A percentile compares a stretch with the other conserved stretches of the same genome.
Evolutionary conservation across 78 protist species (phyloP).

Genomic region (Speleostelium caveatum): DNA sequence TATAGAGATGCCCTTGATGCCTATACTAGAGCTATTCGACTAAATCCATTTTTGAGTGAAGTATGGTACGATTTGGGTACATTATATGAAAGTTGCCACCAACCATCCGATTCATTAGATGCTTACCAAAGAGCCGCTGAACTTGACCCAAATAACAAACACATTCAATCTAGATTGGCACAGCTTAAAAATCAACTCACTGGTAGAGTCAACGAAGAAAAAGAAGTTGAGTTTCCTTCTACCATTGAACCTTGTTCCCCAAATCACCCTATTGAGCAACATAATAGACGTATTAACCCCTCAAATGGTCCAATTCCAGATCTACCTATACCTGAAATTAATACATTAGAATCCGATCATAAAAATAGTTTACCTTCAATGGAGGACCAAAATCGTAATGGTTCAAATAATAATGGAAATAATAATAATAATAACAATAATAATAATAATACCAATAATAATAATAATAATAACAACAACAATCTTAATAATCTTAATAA

Average conservation of each 20-base stretch:
- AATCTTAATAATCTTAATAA: neutral
- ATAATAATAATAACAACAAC: constrained; percentile 12
- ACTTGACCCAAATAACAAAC: constrained; percentile 79
- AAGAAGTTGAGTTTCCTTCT: constrained; percentile 34
- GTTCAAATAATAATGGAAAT: too few species aligned
- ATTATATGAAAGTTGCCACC: constrained; percentile 89
- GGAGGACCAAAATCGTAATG: too few species aligned
- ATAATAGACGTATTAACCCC: neutral
- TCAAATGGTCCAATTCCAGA: neutral
- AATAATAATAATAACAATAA: too few species aligned
- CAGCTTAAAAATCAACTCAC: constrained; percentile 41
- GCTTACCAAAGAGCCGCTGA: constrained; percentile 82
- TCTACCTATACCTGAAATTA: too few species aligned
- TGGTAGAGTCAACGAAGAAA: neutral
- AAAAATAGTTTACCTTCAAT: too few species aligned
- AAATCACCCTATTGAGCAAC: constrained; percentile 11
- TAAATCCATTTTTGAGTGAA: constrained; percentile 86
- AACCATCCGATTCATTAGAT: constrained; percentile 79
- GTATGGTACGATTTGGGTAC: constrained; percentile 93
- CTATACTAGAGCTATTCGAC: constrained; percentile 88
- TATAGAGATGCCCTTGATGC: constrained; percentile 94
- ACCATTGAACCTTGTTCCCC: constrained; percentile 75
- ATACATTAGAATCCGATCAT: too few species aligned
- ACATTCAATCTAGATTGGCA: constrained; percentile 77
- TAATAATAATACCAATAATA: constrained; percentile 9